phyloP scores from a whole-genome alignment of 441 rosid genomes.

The Manihot esculenta region DNA sequence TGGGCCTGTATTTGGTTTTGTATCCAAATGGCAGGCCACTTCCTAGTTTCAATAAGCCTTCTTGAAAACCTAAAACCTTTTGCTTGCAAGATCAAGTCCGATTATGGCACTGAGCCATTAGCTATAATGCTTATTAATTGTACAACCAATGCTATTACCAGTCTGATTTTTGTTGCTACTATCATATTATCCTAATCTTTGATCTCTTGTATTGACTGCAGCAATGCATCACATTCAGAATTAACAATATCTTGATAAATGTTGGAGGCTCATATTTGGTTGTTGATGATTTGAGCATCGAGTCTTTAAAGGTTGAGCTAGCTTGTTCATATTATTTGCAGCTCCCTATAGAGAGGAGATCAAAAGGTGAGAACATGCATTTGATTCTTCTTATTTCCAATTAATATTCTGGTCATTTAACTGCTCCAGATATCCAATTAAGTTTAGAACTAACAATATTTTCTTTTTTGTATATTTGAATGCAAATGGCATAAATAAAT shows the following conservation, averaged over 20 bases:
- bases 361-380: conserved; percentile 56
- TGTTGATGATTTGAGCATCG: conserved; percentile 40
- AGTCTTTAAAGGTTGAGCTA: conserved; percentile 72
- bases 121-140: conserved; percentile 12
- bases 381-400: conserved; percentile 9
- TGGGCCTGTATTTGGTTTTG: neutral
- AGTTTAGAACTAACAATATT: neutral
- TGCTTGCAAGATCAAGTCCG: neutral
- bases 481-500: neutral
- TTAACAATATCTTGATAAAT: conserved; percentile 49
- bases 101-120: neutral
- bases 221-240: conserved; percentile 52
- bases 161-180: neutral
- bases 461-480: neutral
- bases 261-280: conserved; percentile 39
- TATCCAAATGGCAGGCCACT: neutral
- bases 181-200: conserved; percentile 17
- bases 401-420: conserved; percentile 1
- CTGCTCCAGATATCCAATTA: neutral
- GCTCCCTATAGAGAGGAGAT: conserved; percentile 72
- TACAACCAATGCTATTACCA: neutral
- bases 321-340: conserved; percentile 83
- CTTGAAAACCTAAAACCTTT: neutral
- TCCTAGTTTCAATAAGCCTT: neutral
- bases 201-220: conserved; percentile 41